Base-by-base conservation (phyloP, 768 basidiomycete genomes). In the Boletus barrowsii region DNA sequence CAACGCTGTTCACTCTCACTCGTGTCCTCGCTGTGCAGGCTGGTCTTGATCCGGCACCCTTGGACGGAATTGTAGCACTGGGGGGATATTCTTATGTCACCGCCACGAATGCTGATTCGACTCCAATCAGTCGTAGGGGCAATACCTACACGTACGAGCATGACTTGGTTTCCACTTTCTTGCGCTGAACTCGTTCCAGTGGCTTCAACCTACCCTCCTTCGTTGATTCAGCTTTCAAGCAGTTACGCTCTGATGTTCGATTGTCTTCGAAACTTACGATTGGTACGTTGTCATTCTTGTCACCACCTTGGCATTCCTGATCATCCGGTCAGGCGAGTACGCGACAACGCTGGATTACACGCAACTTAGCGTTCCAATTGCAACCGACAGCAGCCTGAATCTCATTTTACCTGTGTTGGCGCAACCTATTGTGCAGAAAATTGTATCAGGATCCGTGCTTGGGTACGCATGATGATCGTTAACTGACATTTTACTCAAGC, bases 391-490 rank as follows among this genome's bases (percentile, higher is more conserved):
- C 17, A 82, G 75, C 42, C 72, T 90, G 51, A 74, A 86, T 57
- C 67, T 86, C 35, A 81, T 90, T 49, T 73, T 90, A 7, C 88
- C 87, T 7, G 63, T 86, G 40, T 78, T 90, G 53, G 88, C 88
- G 0, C 75, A 81, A 49, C 88, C 88, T 5, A 88, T 90, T 51
- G 87, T 90, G 6, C 86, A 89, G 66, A 82, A 80, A 56, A 78
- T 90, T 52, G 84, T 90, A 40, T 74, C 77, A 6, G 81, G 75
- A 17, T 79, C 84, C 17, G 66, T 73, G 9, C 67, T 89, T 46
- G 78, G 81, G 85, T 83, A 56, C 15, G 71, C 58, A n/a, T 42
- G 11, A 41, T 11, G 15, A 22, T 41, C 2, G 10, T 42, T 6
- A 1, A 10, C 15, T 14, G 10, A 17, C 32, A 15, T 14, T 24